Percentiles rank a stretch among this genome's conserved stretches.
Conservation (phyloP, 108 stramenopile genomes). For the Asterionellopsis glacialis region DNA sequence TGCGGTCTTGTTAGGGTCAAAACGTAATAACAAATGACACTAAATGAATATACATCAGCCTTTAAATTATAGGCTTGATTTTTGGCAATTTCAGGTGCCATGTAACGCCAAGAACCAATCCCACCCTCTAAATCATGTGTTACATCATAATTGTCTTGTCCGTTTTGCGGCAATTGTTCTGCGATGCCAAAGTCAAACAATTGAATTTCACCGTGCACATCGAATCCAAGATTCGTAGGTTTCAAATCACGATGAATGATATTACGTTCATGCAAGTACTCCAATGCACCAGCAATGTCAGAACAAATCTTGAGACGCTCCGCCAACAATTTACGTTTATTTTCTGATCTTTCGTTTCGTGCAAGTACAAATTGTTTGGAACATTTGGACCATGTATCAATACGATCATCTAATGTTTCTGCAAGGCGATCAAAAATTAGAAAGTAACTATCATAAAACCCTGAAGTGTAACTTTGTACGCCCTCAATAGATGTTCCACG, state of each 20-base stretch:
- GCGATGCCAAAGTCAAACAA: slow-evolving; percentile 82
- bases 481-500: slow-evolving; percentile 1
- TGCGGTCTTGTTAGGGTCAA: slow-evolving; percentile 44
- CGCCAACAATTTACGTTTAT: too few relatives aligned
- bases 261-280: slow-evolving; percentile 11
- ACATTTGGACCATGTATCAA: slow-evolving; percentile 1
- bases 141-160: slow-evolving; percentile 35
- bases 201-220: slow-evolving; percentile 40
- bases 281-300: slow-evolving; percentile 16
- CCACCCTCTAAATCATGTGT: slow-evolving; percentile 43
- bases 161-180: slow-evolving; percentile 34
- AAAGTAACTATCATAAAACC: slow-evolving; percentile 19
- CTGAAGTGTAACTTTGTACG: background rate
- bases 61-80: slow-evolving; percentile 51
- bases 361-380: too few relatives aligned
- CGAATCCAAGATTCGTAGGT: slow-evolving; percentile 71
- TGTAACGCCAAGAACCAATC: slow-evolving; percentile 56
- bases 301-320: too few relatives aligned
- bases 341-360: too few relatives aligned
- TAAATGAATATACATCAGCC: slow-evolving; percentile 63
- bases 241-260: slow-evolving; percentile 25
- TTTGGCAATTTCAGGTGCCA: slow-evolving; percentile 70
- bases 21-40: slow-evolving; percentile 53
- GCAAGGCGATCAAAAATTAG: slow-evolving; percentile 35
- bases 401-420: slow-evolving; percentile 28